Evolutionary conservation across 306 rosid genomes (phyloP).

Genomic region (Hippophae rhamnoides): DNA sequence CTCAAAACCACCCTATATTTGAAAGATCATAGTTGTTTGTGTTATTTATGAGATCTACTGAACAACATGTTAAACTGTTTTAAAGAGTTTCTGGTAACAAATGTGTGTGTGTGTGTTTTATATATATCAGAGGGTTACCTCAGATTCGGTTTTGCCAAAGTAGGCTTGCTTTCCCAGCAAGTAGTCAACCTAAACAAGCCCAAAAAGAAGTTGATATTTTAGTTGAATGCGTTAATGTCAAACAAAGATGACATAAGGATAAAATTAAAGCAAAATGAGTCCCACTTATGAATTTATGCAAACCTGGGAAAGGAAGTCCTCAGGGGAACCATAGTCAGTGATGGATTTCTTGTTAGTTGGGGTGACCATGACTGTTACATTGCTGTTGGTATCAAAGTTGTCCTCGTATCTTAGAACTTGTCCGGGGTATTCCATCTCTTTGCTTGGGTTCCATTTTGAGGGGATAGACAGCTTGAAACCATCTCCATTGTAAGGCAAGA

Average conservation of each 20-base stretch:
- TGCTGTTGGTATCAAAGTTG: conserved; percentile 65
- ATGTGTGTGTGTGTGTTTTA: too few relatives aligned
- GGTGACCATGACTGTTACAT: conserved; percentile 50
- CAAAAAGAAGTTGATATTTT: conserved; percentile 16
- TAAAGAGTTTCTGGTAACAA: too few relatives aligned
- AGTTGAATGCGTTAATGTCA: not conserved
- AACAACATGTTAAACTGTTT: too few relatives aligned
- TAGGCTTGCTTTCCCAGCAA: conserved; percentile 88
- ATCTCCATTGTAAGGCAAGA: conserved; percentile 54
- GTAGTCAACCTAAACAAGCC: conserved; percentile 56
- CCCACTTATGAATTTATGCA: too few relatives aligned
- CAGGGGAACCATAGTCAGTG: conserved; percentile 80
- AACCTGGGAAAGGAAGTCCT: conserved; percentile 62
- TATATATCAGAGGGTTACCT: conserved; percentile 37
- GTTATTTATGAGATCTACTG: too few relatives aligned
- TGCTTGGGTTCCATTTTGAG: conserved; percentile 95
- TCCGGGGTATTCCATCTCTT: conserved; percentile 69
- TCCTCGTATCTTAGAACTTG: conserved; percentile 89
- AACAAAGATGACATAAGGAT: too few relatives aligned
- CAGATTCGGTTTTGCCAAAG: conserved; percentile 80
- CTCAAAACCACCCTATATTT: conserved; percentile 81
- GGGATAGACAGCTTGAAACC: conserved; percentile 84
- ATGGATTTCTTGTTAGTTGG: conserved; percentile 79
- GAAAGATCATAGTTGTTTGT: too few relatives aligned
- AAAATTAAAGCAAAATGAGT: not conserved